Conservation (phyloP, 129 eudicot genomes). For the Tanacetum coccineum region DNA sequence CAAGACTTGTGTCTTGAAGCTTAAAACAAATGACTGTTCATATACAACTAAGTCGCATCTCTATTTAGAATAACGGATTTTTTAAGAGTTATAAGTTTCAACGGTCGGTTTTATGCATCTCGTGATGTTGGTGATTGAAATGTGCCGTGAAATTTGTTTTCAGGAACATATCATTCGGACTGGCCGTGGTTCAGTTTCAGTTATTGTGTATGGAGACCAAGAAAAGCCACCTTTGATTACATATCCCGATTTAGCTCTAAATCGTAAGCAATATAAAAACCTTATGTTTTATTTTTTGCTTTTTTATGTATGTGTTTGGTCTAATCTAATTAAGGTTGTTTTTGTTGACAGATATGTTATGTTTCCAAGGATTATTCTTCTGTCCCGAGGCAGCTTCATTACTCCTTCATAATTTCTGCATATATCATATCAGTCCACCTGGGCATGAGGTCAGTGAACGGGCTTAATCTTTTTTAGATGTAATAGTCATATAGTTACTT, state of each 20-base stretch:
- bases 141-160: conserved; percentile 12
- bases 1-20: conserved; percentile 20
- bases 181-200: conserved; percentile 76
- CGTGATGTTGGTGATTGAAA: conserved; percentile 10
- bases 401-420: conserved; percentile 93
- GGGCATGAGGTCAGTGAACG: conserved; percentile 94
- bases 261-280: conserved; percentile 52
- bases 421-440: conserved; percentile 98
- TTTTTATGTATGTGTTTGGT: background rate
- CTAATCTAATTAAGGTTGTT: background rate
- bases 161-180: conserved; percentile 88
- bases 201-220: conserved; percentile 93
- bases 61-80: background rate
- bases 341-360: conserved; percentile 69
- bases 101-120: background rate
- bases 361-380: conserved; percentile 98
- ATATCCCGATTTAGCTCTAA: conserved; percentile 96
- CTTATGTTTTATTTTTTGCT: conserved; percentile 1
- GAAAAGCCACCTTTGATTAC: conserved; percentile 93
- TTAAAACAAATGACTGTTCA: conserved; percentile 12
- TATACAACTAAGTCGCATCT: conserved; percentile 17
- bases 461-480: background rate
- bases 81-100: background rate
- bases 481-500: too few relatives aligned
- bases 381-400: conserved; percentile 98